Evolutionary conservation across 495 filamentous ascomycete species (phyloP).

Genomic region (Penicillium arizonense): DNA sequence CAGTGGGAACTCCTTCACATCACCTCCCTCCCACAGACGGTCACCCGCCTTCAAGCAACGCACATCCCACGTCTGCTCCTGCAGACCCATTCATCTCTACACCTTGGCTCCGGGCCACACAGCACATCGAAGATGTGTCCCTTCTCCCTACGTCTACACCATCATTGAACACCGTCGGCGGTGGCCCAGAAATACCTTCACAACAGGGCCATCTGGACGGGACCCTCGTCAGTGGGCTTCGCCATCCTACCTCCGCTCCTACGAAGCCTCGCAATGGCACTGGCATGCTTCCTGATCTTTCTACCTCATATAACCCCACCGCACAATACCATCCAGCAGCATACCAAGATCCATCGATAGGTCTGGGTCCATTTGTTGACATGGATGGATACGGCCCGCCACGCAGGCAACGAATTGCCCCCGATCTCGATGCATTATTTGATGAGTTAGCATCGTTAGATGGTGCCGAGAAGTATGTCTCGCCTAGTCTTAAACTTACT

Average conservation of each 20-base stretch:
- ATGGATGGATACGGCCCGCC: constrained; percentile 33
- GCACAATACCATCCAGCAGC: constrained; percentile 26
- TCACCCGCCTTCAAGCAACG: constrained; percentile 2
- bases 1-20: constrained; percentile 7
- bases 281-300: constrained; percentile 23
- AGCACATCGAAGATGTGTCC: constrained; percentile 29
- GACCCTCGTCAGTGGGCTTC: constrained; percentile 7
- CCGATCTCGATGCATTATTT: constrained; percentile 43
- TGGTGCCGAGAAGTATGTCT: constrained; percentile 38
- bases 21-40: constrained; percentile 6
- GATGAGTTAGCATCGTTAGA: constrained; percentile 44
- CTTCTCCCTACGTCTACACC: constrained; percentile 33
- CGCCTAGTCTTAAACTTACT: background rate
- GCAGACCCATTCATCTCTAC: constrained; percentile 28
- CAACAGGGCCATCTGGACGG: constrained; percentile 22
- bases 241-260: constrained; percentile 21
- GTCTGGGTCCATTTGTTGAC: constrained; percentile 30
- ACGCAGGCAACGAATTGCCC: constrained; percentile 38
- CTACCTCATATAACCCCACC: constrained; percentile 22
- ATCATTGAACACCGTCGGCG: constrained; percentile 29
- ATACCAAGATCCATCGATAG: constrained; percentile 32
- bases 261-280: constrained; percentile 23
- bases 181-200: constrained; percentile 20
- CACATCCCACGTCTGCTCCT: background rate
- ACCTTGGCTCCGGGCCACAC: constrained; percentile 32